Base-by-base conservation (phyloP, 352 stramenopile genomes). In the Phytophthora megakarya region DNA sequence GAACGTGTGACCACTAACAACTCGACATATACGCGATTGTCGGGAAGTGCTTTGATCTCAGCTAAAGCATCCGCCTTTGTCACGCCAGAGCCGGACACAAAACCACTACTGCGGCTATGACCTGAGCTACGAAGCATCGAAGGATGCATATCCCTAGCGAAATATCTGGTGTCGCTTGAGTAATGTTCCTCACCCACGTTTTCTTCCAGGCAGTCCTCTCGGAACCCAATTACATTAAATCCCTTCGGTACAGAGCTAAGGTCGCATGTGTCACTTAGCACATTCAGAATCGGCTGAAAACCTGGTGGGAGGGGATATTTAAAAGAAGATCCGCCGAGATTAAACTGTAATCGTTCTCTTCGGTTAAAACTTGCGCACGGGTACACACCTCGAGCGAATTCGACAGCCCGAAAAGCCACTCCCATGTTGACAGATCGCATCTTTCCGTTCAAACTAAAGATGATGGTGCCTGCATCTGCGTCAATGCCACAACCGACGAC, bases 371-470 rank as follows among this genome's bases (percentile, higher is more conserved):
- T 94, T 26, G 88, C 88, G 28, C 88, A 96, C 8, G 91, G 89
- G 45, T 91, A 97, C 33, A 97, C 57, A 12, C 88, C 88, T 13
- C 87, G 75, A 0, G 83, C 80, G 70, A 96, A 95, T 39, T 96
- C 66, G 48, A 96, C 73, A 7, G 83, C 80, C 19, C 85, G 79
- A 57, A 96, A 96, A 25, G 88, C 88, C 15, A 93, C 73, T 10
- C 86, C 88, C 88, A 96, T 95, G 58, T 94, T 93, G 15, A 77
- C 75, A 10, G 83, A 92, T 50, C 78, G 73, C 83, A 93, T 92
- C 53, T 96, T 88, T 8, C 94, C 94, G 65, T 98, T 98, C 12
- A 97, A 74, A 28, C 84, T 93, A 62, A 98, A 98, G 45, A 95
- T 88, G 57, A 98, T 89, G 13, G 84, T 90, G 9, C 89, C 86